Base-by-base conservation (phyloP, 176 grass and related monocot genomes). In the Carex parvula region DNA sequence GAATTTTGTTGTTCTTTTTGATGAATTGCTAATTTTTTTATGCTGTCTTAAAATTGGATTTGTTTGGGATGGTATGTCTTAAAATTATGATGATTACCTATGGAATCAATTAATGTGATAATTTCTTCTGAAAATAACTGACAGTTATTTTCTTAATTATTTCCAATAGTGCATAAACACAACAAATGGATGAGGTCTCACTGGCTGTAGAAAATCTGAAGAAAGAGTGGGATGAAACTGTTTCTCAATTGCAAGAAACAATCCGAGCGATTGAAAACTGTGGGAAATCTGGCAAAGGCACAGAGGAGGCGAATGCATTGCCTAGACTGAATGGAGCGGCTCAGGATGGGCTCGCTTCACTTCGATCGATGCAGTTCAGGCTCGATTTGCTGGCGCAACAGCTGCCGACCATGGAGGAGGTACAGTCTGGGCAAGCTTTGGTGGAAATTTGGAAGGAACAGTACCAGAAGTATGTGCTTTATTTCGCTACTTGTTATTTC, bases 401-500 rank as follows among this genome's bases (percentile, higher is more conserved):
- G 82, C 72, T 95, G 78, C 91, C 95, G 21, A 95, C 91, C 81
- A 83, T 88, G 67, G 91, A 93, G 59, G 92, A 98, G 84, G 80
- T 87, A 39, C 88, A 95, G 64, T 87, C 86, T 17, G 91, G 86
- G 21, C 86, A 91, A 48, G 66, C 83, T 55, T 93, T 86, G 32
- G 81, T 95, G 57, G 70, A 80, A 26, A 88, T 72, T 84, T 98
- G 95, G 95, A 92, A 91, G 75, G 89, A 91, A 87, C 90, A 91
- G 5, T 91, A 92, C 63, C 84, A 91, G 63, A 91, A 81, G 92
- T 97, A 80, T 30, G 62, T 33, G 39, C 63, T 53, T 41, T 64
- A 24, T 80, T 80, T 60, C 4, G 8, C 4, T 24, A 16, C 37
- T 67, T 66, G n/a, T 24, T 44, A 52, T 52, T 67, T 29, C 30